Base-by-base conservation (phyloP, 495 filamentous ascomycete genomes). In the Monascus purpureus region DNA sequence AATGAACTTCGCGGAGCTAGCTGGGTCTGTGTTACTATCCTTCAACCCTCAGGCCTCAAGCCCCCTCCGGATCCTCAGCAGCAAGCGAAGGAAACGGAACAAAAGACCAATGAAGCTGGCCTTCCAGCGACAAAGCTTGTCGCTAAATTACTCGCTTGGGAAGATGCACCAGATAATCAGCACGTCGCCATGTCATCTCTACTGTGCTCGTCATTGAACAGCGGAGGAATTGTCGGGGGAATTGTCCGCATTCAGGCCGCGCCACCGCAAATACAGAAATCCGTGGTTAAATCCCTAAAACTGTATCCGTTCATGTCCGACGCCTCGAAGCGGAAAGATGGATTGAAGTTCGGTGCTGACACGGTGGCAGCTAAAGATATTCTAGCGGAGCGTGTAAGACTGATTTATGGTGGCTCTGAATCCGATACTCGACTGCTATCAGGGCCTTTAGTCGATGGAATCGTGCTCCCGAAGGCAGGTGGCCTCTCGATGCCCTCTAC, bases 391-490 rank as follows among this genome's bases (percentile, higher is more conserved):
- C 63, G 45, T 52, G 65, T 53, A 50, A 67, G 33, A 64, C 67
- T 59, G 8, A 49, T 61, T 0, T 59, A 61, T 36, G 58, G 56
- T 13, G 55, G 43, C 30, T 44, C 51, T 35, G 57, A 55, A 3
- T 51, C 55, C 1, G 55, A 56, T 8, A 34, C 49, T 28, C 72
- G 75, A 1, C 49, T 94, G 20, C 59, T 95, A n/a, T 70, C 81
- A 12, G 88, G 90, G 0, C 84, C 90, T 2, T 43, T 97, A 17
- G 95, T 87, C 0, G 80, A 95, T 55, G 85, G 90, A 5, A 80
- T 88, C 55, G 42, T 92, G 17, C 53, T 97, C 16, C 68, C 72
- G 0, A 53, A 44, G 29, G 38, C 52, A 5, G 54, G 61, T n/a
- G 52, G 51, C 29, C 50, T 53, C 25, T 46, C 43, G 9, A 46